Percentiles rank a stretch among this genome's conserved stretches.
phyloP scores from a whole-genome alignment of 2,329 filamentous ascomycete genomes.

The Stemphylium vesicarium region DNA sequence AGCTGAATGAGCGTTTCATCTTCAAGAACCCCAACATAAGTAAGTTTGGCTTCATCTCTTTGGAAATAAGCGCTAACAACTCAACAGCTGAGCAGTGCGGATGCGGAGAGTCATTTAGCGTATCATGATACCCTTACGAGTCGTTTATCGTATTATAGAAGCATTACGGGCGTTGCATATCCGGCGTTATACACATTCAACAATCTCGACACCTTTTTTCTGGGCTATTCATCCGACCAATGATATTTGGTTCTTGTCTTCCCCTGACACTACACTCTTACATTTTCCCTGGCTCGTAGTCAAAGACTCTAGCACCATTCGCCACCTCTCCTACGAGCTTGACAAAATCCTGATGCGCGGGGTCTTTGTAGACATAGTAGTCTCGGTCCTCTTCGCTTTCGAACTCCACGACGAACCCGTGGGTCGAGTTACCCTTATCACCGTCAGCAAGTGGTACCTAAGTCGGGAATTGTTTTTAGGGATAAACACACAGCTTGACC shows the following conservation, averaged over 20 bases:
- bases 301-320: conserved; percentile 63
- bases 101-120: conserved; percentile 91
- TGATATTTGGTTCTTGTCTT: not conserved
- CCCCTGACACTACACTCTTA: conserved; percentile 28
- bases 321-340: conserved; percentile 57
- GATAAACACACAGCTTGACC: conserved; percentile 53
- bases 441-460: not conserved
- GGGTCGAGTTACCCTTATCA: conserved; percentile 64
- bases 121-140: conserved; percentile 45
- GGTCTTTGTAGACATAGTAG: conserved; percentile 72
- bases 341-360: conserved; percentile 67
- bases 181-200: conserved; percentile 6
- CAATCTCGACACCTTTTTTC: not conserved
- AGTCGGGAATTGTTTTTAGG: not conserved
- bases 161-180: conserved; percentile 33
- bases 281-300: conserved; percentile 64
- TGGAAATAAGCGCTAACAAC: conserved; percentile 28
- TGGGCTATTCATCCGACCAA: not conserved
- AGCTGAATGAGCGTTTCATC: conserved; percentile 87
- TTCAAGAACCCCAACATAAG: conserved; percentile 99
- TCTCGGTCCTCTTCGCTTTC: conserved; percentile 66
- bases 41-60: conserved; percentile 60
- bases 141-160: conserved; percentile 23
- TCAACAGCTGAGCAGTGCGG: conserved; percentile 89
- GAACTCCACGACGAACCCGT: conserved; percentile 74